phyloP scores from a whole-genome alignment of 2,329 filamentous ascomycete genomes.

The Cladosporium phlei region DNA sequence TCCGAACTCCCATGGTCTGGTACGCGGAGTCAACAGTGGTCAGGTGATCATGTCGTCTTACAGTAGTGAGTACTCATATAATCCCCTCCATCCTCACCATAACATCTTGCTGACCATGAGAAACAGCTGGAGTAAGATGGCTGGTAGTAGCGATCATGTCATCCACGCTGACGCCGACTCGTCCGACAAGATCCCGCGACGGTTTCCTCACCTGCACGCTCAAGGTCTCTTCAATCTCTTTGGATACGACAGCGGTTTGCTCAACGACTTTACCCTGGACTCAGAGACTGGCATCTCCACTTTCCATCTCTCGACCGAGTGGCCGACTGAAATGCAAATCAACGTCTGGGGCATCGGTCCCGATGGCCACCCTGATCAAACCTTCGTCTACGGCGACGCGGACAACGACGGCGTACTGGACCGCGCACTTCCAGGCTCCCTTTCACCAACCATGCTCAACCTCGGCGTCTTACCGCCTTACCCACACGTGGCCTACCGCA shows the following conservation, averaged over 20 bases:
- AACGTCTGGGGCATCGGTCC: slow-evolving; percentile 65
- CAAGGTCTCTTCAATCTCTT: slow-evolving; percentile 61
- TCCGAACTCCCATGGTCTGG: slow-evolving; percentile 53
- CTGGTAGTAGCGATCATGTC: slow-evolving; percentile 56
- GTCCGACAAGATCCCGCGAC: slow-evolving; percentile 37
- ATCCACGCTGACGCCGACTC: slow-evolving; percentile 54
- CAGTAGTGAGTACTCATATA: too few relatives aligned
- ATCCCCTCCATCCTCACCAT: too few relatives aligned
- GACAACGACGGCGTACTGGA: slow-evolving; percentile 59
- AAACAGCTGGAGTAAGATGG: slow-evolving; percentile 57
- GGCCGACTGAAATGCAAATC: slow-evolving; percentile 57
- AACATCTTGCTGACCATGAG: too few relatives aligned
- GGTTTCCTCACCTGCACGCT: slow-evolving; percentile 59
- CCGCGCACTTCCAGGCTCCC: slow-evolving; percentile 50
- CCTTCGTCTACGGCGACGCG: slow-evolving; percentile 57
- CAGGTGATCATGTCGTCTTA: slow-evolving; percentile 57
- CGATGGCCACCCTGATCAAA: slow-evolving; percentile 57
- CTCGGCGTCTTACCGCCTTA: slow-evolving; percentile 48
- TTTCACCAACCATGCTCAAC: slow-evolving; percentile 60
- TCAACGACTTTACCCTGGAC: slow-evolving; percentile 49
- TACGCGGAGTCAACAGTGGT: slow-evolving; percentile 51
- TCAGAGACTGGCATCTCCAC: slow-evolving; percentile 50
- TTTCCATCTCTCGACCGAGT: slow-evolving; percentile 59
- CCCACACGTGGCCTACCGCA: slow-evolving; percentile 52
- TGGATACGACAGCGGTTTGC: slow-evolving; percentile 57